Percentiles rank a stretch among this genome's conserved stretches.
Evolutionary conservation across 257 asterid species (phyloP).

Genomic region (Forsythia suspensa): DNA sequence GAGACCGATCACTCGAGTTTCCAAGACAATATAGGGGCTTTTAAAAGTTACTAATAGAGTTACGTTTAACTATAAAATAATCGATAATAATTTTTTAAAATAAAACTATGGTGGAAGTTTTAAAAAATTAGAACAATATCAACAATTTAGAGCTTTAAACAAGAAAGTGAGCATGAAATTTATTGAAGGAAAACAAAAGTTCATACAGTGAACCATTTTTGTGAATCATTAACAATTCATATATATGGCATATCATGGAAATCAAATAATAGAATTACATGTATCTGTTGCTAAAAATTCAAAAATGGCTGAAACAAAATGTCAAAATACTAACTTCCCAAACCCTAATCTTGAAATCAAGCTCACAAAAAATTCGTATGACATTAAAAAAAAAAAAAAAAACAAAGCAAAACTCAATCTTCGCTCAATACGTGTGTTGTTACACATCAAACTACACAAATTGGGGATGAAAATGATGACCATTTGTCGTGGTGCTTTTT

Average conservation of each 20-base stretch:
- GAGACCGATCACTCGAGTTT: no score
- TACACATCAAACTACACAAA: constrained; percentile 42
- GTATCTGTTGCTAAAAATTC: constrained; percentile 13
- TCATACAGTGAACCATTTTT: no score
- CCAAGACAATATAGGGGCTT: not conserved
- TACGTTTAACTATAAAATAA: not conserved
- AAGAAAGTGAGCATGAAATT: no score
- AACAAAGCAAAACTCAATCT: constrained; percentile 35
- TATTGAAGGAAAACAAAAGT: no score
- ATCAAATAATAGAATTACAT: constrained; percentile 24
- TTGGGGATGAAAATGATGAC: not conserved
- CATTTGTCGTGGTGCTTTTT: not conserved
- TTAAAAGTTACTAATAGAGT: not conserved
- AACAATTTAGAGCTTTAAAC: no score
- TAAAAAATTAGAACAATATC: no score
- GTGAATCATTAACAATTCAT: not conserved
- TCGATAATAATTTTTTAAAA: no score
- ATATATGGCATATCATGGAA: not conserved
- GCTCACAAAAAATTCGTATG: constrained; percentile 43
- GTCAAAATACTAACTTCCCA: constrained; percentile 52
- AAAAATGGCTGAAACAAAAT: constrained; percentile 23
- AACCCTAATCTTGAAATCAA: constrained; percentile 57
- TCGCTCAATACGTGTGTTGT: constrained; percentile 44
- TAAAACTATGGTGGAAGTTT: no score
- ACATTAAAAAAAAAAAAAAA: constrained; percentile 25